phyloP scores from a whole-genome alignment of 1,139 yeast genomes.

The Saccharomycopsis phalli region DNA sequence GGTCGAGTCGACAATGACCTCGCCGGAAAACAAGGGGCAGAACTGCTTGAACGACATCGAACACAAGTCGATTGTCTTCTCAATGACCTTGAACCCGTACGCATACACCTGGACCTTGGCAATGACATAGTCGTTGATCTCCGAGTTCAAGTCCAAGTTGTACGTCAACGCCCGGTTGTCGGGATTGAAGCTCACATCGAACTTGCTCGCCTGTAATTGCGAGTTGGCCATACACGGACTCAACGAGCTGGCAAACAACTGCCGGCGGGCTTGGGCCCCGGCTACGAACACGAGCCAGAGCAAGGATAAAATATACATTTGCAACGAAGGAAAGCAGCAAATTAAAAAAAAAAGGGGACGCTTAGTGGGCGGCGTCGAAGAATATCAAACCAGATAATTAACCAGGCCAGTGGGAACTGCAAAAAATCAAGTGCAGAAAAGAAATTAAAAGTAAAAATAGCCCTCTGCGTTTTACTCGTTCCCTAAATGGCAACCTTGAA shows the following conservation, averaged over 20 bases:
- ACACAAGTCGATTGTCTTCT: conserved; percentile 47
- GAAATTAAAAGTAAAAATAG: not conserved
- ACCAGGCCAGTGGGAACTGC: too few species aligned
- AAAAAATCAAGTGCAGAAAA: not conserved
- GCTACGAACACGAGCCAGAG: conserved; percentile 3
- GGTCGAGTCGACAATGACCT: conserved; percentile 57
- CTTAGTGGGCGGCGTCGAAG: not conserved
- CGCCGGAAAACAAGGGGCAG: conserved; percentile 69
- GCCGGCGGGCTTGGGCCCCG: conserved; percentile 5
- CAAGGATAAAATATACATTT: not conserved
- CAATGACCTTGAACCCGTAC: conserved; percentile 60
- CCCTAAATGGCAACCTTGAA: too few species aligned
- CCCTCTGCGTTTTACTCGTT: too few species aligned
- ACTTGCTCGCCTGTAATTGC: conserved; percentile 53
- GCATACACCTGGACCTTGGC: conserved; percentile 65
- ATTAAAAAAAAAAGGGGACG: not conserved
- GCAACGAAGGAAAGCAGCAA: not conserved
- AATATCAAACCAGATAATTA: not conserved
- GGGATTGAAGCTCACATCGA: conserved; percentile 61
- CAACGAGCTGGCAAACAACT: conserved; percentile 42
- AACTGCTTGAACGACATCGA: conserved; percentile 59
- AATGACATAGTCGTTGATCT: conserved; percentile 44
- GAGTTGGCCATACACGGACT: conserved; percentile 69
- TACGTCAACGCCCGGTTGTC: conserved; percentile 54
- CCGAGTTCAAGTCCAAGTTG: conserved; percentile 52